Evolutionary conservation across 2,329 filamentous ascomycete species (phyloP), one percentile per base, ranked within the genome.

Genomic region (Pseudocercospora eumusae): DNA sequence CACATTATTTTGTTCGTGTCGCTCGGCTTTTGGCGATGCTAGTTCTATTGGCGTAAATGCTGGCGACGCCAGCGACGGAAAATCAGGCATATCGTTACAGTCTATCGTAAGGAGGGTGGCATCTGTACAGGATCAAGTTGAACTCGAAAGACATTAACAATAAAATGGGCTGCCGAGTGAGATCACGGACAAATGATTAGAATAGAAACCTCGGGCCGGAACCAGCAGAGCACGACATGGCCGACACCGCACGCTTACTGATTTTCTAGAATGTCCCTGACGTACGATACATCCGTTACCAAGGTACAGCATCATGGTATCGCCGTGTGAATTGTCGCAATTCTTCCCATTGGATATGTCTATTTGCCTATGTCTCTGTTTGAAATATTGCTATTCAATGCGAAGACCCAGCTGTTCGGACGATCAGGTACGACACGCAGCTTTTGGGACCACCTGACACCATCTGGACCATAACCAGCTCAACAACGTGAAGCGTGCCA

Each of bases 21-120:
- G 78, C 74, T 67, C 79, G 70, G 58, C 79, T 78, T 57, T 74
- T 76, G 84, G 83, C 50, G 84, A 83, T 65, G n/a, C n/a, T n/a
- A n/a, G n/a, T n/a, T 83, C 76, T 56, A 85, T 75, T 27, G 83
- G 82, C 31, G 69, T 62, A 27, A 74, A 67, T 18, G 69, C 72
- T 31, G 73, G 73, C 52, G 73, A 75, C 64, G 78, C 77, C 42
- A 82, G 79, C 18, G 81, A 80, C n/a, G 84, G 83, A 62, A 85
- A 77, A 61, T 83, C 79, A 50, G 81, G 76, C 83, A 85, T 85
- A 66, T 69, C 40, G 47, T n/a, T 49, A 47, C 55, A 49, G 15
- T 18, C 10, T 20, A 47, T 28, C 18, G 40, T n/a, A n/a, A 47
- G 33, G 23, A 47, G n/a, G 18, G 36, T 31, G 45, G n/a, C 20